A percentile compares a stretch with the other conserved stretches of the same genome.
phyloP scores from a whole-genome alignment of 2,329 filamentous ascomycete genomes.

The Verticillium zaregamsianum region DNA sequence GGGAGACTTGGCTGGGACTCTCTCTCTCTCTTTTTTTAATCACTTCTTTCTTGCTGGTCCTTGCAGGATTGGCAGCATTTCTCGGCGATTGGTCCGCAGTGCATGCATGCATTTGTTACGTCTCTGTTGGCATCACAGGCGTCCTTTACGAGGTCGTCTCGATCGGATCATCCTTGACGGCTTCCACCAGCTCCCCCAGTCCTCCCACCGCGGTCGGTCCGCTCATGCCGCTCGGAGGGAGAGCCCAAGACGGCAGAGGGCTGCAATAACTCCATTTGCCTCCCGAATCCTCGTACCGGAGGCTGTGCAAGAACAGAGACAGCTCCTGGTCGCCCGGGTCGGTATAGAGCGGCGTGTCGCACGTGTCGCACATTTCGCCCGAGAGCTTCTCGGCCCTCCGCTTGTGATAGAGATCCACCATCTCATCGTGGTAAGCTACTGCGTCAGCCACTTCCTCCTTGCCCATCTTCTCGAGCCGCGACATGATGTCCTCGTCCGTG shows the following conservation, averaged over 20 bases:
- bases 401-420: constrained; percentile 87
- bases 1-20: no score
- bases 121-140: background rate
- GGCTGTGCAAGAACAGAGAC: constrained; percentile 88
- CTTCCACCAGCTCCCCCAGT: constrained; percentile 55
- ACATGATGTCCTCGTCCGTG: constrained; percentile 86
- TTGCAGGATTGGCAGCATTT: no score
- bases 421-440: constrained; percentile 88
- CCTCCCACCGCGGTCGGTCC: constrained; percentile 67
- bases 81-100: no score
- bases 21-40: no score
- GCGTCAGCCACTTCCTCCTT: constrained; percentile 90
- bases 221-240: constrained; percentile 68
- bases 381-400: constrained; percentile 92
- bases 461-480: constrained; percentile 81
- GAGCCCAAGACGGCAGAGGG: constrained; percentile 77
- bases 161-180: constrained; percentile 41
- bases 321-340: constrained; percentile 89
- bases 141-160: constrained; percentile 26
- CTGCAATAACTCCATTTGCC: constrained; percentile 88
- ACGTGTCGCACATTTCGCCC: constrained; percentile 74
- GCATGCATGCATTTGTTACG: no score
- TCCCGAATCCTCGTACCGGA: constrained; percentile 78
- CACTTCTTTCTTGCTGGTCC: no score
- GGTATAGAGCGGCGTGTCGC: constrained; percentile 84